These are phyloP conservation scores for Monilinia vaccinii-corymbosi DNA, from an alignment of 2,329 filamentous ascomycete species.

Conservation along the genomic window DNA sequence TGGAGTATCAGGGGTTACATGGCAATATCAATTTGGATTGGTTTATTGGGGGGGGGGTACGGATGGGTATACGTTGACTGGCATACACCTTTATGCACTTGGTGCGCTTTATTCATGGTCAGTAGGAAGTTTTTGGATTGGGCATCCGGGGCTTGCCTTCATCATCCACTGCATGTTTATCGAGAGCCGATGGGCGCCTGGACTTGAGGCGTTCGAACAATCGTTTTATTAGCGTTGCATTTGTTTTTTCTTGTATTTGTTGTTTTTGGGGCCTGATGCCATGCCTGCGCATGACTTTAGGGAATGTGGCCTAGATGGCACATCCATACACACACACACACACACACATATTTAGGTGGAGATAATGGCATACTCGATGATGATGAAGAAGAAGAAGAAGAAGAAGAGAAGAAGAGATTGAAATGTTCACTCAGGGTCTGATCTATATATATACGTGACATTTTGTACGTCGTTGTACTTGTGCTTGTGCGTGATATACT, in stretches of 20 bases:
- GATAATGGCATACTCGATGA: neutral
- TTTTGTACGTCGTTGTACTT: too few species aligned
- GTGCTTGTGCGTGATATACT: too few species aligned
- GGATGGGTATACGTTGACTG: neutral
- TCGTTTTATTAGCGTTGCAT: slow-evolving; percentile 8
- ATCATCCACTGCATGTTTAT: neutral
- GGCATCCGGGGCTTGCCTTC: slow-evolving; percentile 3
- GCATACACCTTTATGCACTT: neutral
- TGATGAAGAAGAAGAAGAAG: too few species aligned
- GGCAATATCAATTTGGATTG: slow-evolving; percentile 12
- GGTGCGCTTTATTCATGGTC: neutral
- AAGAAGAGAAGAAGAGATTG: too few species aligned
- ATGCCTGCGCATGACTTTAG: neutral
- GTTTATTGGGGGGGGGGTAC: neutral
- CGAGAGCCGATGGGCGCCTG: neutral
- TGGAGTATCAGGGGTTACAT: slow-evolving; percentile 8
- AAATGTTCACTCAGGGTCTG: too few species aligned
- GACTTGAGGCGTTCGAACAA: neutral
- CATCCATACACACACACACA: neutral
- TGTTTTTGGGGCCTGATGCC: neutral
- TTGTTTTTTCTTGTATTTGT: too few species aligned
- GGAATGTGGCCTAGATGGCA: neutral
- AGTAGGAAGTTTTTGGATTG: slow-evolving; percentile 7
- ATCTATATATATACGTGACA: too few species aligned
- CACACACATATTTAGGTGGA: neutral